phyloP scores from a whole-genome alignment of 2,329 filamentous ascomycete genomes.

The Aspergillus neoniger region DNA sequence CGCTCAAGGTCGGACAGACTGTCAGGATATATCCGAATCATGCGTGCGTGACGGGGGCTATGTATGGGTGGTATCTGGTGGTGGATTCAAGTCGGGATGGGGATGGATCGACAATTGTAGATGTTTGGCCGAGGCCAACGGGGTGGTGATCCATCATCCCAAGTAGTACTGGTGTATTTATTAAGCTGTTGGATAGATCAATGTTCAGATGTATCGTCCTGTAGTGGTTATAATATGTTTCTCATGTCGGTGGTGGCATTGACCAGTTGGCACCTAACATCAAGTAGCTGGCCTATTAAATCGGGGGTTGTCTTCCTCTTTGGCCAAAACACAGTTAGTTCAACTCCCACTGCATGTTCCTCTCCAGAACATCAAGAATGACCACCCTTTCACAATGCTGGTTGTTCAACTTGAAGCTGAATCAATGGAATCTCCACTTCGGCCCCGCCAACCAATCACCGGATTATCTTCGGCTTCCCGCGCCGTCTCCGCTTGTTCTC shows the following conservation, averaged over 20 bases:
- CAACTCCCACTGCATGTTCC: too few species aligned
- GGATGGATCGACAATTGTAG: slow-evolving; percentile 64
- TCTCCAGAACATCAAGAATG: too few species aligned
- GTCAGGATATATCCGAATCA: slow-evolving; percentile 78
- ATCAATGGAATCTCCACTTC: background rate
- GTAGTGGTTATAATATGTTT: too few species aligned
- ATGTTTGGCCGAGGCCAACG: slow-evolving; percentile 65
- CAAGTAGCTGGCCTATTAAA: too few species aligned
- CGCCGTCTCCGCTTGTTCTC: background rate
- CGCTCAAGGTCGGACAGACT: slow-evolving; percentile 64
- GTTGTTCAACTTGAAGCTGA: too few species aligned
- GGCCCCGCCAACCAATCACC: slow-evolving; percentile 3
- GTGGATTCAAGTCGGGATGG: slow-evolving; percentile 63
- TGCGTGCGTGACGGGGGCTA: slow-evolving; percentile 72
- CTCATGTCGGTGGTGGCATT: too few species aligned
- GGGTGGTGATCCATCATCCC: slow-evolving; percentile 2
- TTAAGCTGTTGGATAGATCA: too few species aligned
- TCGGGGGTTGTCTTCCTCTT: too few species aligned
- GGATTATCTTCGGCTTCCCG: background rate
- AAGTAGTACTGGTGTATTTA: background rate
- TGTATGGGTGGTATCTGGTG: slow-evolving; percentile 72
- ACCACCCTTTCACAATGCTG: too few species aligned
- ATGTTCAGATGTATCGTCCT: too few species aligned
- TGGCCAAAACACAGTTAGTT: too few species aligned
- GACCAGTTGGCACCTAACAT: too few species aligned